Conservation (phyloP, 176 grass and related monocot genomes). For the Aegilops bicornis region DNA sequence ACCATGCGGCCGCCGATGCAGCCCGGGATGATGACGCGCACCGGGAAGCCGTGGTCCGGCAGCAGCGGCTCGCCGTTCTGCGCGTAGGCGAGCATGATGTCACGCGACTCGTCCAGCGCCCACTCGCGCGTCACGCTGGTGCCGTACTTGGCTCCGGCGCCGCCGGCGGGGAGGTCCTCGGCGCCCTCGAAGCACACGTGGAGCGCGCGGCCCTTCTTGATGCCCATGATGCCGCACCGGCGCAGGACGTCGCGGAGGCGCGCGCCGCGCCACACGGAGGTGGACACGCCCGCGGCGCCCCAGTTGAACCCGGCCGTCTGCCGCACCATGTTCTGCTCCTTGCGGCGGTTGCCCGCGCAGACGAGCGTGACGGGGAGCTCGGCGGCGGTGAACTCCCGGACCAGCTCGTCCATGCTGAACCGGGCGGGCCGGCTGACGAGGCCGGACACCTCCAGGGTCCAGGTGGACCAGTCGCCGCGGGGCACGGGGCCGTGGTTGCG, state of each 20-base stretch:
- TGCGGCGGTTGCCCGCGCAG: slow-evolving; percentile 91
- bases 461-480: slow-evolving; percentile 39
- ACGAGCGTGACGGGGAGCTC: slow-evolving; percentile 69
- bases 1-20: slow-evolving; percentile 96
- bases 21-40: slow-evolving; percentile 69
- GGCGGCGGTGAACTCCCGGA: slow-evolving; percentile 33
- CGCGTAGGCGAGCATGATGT: slow-evolving; percentile 85
- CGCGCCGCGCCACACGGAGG: slow-evolving; percentile 75
- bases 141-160: slow-evolving; percentile 66
- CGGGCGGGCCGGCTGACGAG: slow-evolving; percentile 41
- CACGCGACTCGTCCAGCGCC: slow-evolving; percentile 58
- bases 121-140: slow-evolving; percentile 68
- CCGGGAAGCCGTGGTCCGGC: slow-evolving; percentile 77
- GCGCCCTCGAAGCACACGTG: slow-evolving; percentile 86
- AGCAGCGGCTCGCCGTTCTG: slow-evolving; percentile 73
- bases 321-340: slow-evolving; percentile 92
- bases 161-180: slow-evolving; percentile 86
- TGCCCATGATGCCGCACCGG: slow-evolving; percentile 52
- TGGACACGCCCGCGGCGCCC: slow-evolving; percentile 72
- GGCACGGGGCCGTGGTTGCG: slow-evolving; percentile 83
- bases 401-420: slow-evolving; percentile 67
- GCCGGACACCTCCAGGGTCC: slow-evolving; percentile 67
- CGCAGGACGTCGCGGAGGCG: slow-evolving; percentile 64
- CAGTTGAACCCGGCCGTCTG: slow-evolving; percentile 93
- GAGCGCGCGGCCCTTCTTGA: slow-evolving; percentile 25